Evolutionary conservation across 2,329 filamentous ascomycete genomes (phyloP), one percentile per base, ranked within the genome.

Genomic region (Scorias spongiosa): DNA sequence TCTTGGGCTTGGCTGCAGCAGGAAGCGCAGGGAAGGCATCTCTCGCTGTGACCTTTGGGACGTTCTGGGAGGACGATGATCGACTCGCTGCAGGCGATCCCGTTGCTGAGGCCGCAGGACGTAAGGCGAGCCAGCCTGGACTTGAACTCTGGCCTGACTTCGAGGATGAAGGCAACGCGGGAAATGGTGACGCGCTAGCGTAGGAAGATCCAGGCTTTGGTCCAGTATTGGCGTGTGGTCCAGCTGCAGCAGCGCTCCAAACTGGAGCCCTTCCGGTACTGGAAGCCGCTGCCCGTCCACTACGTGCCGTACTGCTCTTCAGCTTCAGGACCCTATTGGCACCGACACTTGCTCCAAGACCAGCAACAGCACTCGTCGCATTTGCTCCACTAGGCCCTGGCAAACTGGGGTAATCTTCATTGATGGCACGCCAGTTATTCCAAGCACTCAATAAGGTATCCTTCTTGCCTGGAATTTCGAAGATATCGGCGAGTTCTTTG

Each of bases 361-460:
- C 63, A 18, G 65, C 63, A n/a, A 65, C 56, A 2, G 65, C 62
- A 39, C 70, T 62, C 4, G 66, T 67, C 20, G 80, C 78, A 32
- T 79, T 72, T 63, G 81, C 76, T 42, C 81, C 81, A 44, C 75
- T 74, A 1, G 84, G 73, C 0, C 82, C 81, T 1, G 89, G 88
- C 1, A 96, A 69, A 1, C 84, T 85, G 0, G 89, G 89, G 53
- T 95, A 96, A 60, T 95, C 88, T 63, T 95, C 88, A 52, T 93
- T 93, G 64, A 93, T 91, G 32, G 87, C 87, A 40, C 85, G 84
- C 85, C 89, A 95, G 63, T 94, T 84, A 53, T 86, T 85, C 87
- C 89, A 95, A 1, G 88, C 85, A 54, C 81, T 81, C 20, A 87
- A 75, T 2, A 98, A 67, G 1, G 69, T 71, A 42, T 81, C 79